phyloP scores from a whole-genome alignment of 352 stramenopile species.

The Phytophthora agathidicida region DNA sequence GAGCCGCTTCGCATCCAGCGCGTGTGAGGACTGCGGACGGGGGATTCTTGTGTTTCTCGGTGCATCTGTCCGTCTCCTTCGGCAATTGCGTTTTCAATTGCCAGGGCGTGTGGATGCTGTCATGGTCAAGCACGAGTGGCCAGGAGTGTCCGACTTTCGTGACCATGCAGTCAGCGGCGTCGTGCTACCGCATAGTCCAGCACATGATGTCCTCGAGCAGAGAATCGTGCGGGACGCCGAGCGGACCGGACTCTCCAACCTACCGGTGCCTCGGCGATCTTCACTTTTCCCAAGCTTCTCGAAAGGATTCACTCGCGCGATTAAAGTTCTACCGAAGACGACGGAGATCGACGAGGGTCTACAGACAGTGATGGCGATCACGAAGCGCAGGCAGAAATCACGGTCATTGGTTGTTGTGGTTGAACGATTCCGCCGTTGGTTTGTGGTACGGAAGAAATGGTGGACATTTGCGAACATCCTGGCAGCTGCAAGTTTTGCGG shows the following conservation, averaged over 20 bases:
- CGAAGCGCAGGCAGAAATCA: conserved; percentile 3
- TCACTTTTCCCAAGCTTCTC: conserved; percentile 26
- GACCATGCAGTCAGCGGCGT: conserved; percentile 29
- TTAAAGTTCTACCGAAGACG: conserved; percentile 16
- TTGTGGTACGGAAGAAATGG: conserved; percentile 15
- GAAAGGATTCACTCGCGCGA: neutral
- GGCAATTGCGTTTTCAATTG: neutral
- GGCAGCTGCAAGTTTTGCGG: conserved; percentile 36
- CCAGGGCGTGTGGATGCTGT: conserved; percentile 9
- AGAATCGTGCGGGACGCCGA: conserved; percentile 29
- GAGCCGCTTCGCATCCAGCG: neutral
- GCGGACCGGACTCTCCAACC: conserved; percentile 26
- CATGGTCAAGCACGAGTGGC: conserved; percentile 37
- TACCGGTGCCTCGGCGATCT: conserved; percentile 12
- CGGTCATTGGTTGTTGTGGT: conserved; percentile 15
- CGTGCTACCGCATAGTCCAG: conserved; percentile 15
- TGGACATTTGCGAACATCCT: conserved; percentile 19
- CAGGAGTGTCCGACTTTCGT: conserved; percentile 24
- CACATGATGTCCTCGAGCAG: conserved; percentile 26
- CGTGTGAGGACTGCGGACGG: neutral
- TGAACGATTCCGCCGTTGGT: conserved; percentile 18
- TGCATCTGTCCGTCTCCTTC: neutral
- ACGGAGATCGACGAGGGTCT: too few relatives aligned
- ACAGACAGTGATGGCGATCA: neutral
- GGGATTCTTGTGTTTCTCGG: neutral